Evolutionary conservation across 768 basidiomycete species (phyloP), one percentile per base, ranked within the genome.

Genomic region (Lentinula edodes): DNA sequence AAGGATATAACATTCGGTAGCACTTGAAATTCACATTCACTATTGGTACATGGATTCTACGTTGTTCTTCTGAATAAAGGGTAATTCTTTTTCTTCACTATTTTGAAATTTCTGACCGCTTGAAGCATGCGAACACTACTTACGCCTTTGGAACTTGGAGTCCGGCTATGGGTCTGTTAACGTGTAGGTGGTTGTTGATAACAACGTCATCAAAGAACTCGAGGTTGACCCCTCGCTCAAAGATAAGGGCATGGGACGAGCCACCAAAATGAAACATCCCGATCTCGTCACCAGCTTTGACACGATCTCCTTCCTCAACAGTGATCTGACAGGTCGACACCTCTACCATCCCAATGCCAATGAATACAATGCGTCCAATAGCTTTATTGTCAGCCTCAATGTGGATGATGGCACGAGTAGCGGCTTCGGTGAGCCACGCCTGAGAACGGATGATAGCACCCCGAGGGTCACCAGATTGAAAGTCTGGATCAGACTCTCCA

Each of bases 261-360:
- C 82, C 83, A n/a, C 82, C 83, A 70, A 80, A 83, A 68, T 80
- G 81, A 77, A 84, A 80, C 71, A 67, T 73, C 60, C 83, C 83
- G 0, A 82, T 57, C 64, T 82, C 69, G 28, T 82, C 79, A 0
- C 83, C 82, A 61, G 77, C 76, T 56, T 72, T 70, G 32, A 84
- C 63, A 41, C 63, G 62, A 35, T 83, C 68, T 0, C 79, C 79
- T 41, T 66, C 70, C 64, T 68, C 70, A 36, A 84, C 82, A 0
- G 68, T 75, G 35, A 78, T 65, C 58, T 77, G 75, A 62, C 77
- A 78, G 16, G 81, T 82, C 39, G 80, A 84, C 2, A 84, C 72
- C 67, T 83, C 82, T 6, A 72, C 73, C 71, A 84, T 80, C 0
- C 83, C 82, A 20, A 83, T 74, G 0, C 67, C 77, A 6, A 83